Evolutionary conservation across 2,329 filamentous ascomycete genomes (phyloP), one percentile per base, ranked within the genome.

Genomic region (Ophiognomonia clavigignenti-juglandacearum): DNA sequence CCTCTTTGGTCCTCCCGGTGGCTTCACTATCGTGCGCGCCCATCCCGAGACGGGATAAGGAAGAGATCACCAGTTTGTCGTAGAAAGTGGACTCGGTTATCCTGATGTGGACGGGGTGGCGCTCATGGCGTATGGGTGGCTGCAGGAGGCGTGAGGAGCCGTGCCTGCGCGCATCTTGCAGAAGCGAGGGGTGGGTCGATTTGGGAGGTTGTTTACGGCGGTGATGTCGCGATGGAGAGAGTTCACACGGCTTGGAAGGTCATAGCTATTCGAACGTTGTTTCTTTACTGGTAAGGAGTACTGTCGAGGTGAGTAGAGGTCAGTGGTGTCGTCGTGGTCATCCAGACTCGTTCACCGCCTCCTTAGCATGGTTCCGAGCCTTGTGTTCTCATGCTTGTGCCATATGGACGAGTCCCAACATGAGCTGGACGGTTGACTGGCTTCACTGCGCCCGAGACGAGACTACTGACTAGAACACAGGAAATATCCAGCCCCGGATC

Each of bases 101-200:
- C 38, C 35, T 22, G 41, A 40, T 24, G 43, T 29, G 46, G 22
- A 9, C 34, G 20, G 32, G 38, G 39, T 39, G 42, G 38, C 49
- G 13, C 41, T 16, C 45, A 18, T 27, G 38, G 49, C 46, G 24
- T 32, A 2, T 44, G 49, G 49, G 35, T 48, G 46, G 49, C 46
- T 52, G 46, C 42, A 45, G 39, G 18, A 7, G 34, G 32, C 23
- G 35, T n/a, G 6, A 32, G 36, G 36, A 20, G 16, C 34, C 39
- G 26, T 13, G 29, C n/a, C 16, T 18, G 37, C 18, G 20, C 11
- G 29, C 11, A 23, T 35, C 14, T 43, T 27, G 35, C 31, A 23
- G 32, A 16, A 39, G 32, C 3, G 26, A 20, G 37, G 29, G 13
- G 22, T 14, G 23, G 14, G n/a, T 16, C 32, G 11, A n/a, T 13